A percentile compares a stretch with the other conserved stretches of the same genome.
Evolutionary conservation across 2,329 filamentous ascomycete species (phyloP).

Genomic region (Tolypocladium tropicale): DNA sequence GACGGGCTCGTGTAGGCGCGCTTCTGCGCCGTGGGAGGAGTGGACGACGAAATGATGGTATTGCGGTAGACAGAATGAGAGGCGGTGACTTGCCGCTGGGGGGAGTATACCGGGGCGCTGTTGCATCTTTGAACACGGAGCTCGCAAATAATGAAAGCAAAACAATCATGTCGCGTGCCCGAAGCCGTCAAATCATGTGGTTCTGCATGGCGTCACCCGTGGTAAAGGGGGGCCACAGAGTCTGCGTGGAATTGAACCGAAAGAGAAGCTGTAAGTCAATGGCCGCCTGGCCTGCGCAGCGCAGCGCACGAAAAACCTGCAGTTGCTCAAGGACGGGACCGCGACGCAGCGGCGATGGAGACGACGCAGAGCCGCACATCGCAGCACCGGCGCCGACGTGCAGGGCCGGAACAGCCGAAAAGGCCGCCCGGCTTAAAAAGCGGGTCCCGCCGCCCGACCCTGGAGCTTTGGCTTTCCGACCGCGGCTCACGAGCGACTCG

Average conservation of each 20-base stretch:
- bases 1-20: conserved; percentile 73
- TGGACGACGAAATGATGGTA: neutral
- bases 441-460: too few relatives aligned
- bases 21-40: neutral
- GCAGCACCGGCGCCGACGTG: neutral
- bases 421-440: too few relatives aligned
- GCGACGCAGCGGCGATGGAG: too few relatives aligned
- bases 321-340: too few relatives aligned
- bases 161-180: neutral
- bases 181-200: neutral
- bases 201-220: neutral
- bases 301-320: too few relatives aligned
- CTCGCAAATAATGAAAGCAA: neutral
- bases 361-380: neutral
- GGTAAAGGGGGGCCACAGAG: neutral
- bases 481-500: too few relatives aligned
- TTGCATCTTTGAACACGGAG: neutral
- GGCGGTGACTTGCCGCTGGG: neutral
- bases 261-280: too few relatives aligned
- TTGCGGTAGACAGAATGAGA: neutral
- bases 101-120: neutral
- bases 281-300: too few relatives aligned
- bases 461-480: too few relatives aligned
- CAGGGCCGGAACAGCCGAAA: too few relatives aligned
- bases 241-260: neutral